Base-by-base conservation (phyloP, 208 protist genomes). In the Wallacemonas sp. region DNA sequence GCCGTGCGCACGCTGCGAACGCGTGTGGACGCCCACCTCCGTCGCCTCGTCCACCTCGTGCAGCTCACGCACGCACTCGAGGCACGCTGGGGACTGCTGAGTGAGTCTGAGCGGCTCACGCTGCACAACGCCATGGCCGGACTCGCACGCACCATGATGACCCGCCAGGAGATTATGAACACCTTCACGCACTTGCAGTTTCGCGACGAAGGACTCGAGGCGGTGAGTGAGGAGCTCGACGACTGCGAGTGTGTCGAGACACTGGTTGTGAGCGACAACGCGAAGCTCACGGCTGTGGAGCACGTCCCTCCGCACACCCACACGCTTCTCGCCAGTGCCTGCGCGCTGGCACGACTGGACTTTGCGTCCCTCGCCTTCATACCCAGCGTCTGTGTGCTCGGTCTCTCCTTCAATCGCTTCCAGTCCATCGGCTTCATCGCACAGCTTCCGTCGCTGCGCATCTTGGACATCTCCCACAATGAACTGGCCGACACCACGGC, bases 401-500 rank as follows among this genome's bases (percentile, higher is more conserved):
- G 81, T 8, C 72, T 93, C 4, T 60, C 87, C 21, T 90, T 80
- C 71, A 95, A 95, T 65, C 24, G 39, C 12, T 61, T 95, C 19
- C 56, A 58, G 1, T 24, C 57, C 16, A 23, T 93, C 8, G 29
- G 58, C 17, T 95, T 95, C 54, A 17, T 89, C 14, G 2, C 33
- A 2, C 62, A 71, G 12, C 55, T 93, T 0, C 87, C 90, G 2
- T 73, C 72, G 12, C 65, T 95, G 44, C 69, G 74, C 29, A 68
- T 92, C 29, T 63, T 96, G 16, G 81, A 96, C 60, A 68, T 92
- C 43, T 78, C 80, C 4, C 72, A 76, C 72, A 96, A 96, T 62
- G 49, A 65, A 55, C 27, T 96, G 2, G 64, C 49, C n/a, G 70
- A 72, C 57, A 41, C 92, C 16, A 69, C 76, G 19, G 65, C 38